Base-by-base conservation (phyloP, 78 protist genomes). In the Dictyostelium intermedium region DNA sequence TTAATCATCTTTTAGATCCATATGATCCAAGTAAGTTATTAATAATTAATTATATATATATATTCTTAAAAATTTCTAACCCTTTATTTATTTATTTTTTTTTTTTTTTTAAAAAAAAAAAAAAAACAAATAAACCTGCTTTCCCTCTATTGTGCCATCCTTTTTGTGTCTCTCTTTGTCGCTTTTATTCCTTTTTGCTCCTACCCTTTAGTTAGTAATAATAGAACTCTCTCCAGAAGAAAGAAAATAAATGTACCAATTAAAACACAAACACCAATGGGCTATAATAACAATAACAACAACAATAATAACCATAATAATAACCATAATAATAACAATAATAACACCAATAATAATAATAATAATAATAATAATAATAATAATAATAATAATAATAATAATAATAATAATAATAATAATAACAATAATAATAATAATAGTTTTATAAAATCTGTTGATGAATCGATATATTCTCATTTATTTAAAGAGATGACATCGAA, bases 1-100 rank as follows among this genome's bases (percentile, higher is more conserved):
- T 89, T 80, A 63, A 56, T 43, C 94, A 89, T 89, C 63, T 89
- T 13, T 56, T 89, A 78, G 84, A 89, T 69, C 94, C 94, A 69
- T 78, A 34, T 70, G 94, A 89, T 89, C 87, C 87, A 80, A 81
- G 94, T 89, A 89, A 39, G 30, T 78, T 80, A 35, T 2, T 6
- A 0, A 27, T 3, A 35, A 3, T 13, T 47, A n/a, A 45, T 18
- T 9, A 73, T 50, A 18, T 41, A 53, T 53, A 32, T 2, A 66
- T 34, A 45, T 34, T n/a, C n/a, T 20, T 70, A 16, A 20, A 69
- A 16, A 39, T 39, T 37, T 23, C 61, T 76, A 39, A 50, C 41
- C n/a, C n/a, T n/a, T n/a, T n/a, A n/a, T n/a, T 23, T 9, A n/a
- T 13, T 13, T 23, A 37, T n/a, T 53, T n/a, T n/a, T n/a, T 35